These are phyloP conservation scores for Allantophomopsis lycopodina DNA, from an alignment of 2,329 filamentous ascomycete genomes.

Conservation along the genomic window DNA sequence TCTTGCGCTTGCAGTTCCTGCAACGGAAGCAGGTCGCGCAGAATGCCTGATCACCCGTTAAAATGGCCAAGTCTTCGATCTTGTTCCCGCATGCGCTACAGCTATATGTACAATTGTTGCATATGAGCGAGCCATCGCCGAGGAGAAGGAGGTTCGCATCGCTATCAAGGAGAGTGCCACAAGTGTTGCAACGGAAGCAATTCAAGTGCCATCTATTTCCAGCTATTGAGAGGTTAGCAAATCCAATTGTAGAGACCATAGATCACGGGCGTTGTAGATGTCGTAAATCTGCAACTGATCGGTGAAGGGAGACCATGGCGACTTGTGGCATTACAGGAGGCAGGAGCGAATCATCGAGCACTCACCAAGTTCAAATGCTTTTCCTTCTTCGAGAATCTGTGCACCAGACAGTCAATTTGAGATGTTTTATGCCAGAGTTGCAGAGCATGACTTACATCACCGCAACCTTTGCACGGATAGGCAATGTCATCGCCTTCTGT, in stretches of 20 bases:
- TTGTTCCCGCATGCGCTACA: constrained; percentile 95
- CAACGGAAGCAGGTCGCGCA: constrained; percentile 96
- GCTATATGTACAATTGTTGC: constrained; percentile 98
- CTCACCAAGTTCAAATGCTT: constrained; percentile 92
- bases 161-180: constrained; percentile 88
- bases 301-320: too few relatives aligned
- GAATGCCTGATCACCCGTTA: constrained; percentile 96
- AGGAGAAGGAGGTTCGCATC: constrained; percentile 95
- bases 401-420: too few relatives aligned
- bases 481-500: constrained; percentile 61
- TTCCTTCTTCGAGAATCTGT: constrained; percentile 94
- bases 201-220: constrained; percentile 97
- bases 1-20: constrained; percentile 96
- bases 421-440: background rate
- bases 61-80: constrained; percentile 93
- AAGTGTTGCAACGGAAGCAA: constrained; percentile 96
- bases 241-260: background rate
- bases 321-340: too few relatives aligned
- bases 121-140: constrained; percentile 94
- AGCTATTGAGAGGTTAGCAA: constrained; percentile 36
- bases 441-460: constrained; percentile 50
- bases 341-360: constrained; percentile 6
- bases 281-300: too few relatives aligned
- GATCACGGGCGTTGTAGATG: too few relatives aligned
- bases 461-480: constrained; percentile 86